Conservation (phyloP, 805 yeast species). For the Starmerella etchellsii region DNA sequence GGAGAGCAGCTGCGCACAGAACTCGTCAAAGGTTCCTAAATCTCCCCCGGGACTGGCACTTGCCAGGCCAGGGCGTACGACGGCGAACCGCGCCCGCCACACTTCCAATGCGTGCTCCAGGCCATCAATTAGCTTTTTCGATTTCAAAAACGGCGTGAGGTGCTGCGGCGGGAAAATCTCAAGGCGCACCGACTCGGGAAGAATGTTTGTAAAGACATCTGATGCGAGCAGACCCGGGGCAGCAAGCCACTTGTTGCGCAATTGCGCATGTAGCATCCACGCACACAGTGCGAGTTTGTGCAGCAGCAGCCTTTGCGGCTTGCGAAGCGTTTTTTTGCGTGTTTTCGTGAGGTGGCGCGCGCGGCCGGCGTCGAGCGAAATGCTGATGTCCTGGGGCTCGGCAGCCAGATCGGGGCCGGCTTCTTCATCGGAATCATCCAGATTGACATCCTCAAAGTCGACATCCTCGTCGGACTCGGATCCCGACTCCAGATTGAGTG, state of each 20-base stretch:
- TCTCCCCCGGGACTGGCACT: too few species aligned
- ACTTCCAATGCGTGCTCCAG: slow-evolving; percentile 49
- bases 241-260: slow-evolving; percentile 66
- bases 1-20: slow-evolving; percentile 32
- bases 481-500: slow-evolving; percentile 2
- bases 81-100: slow-evolving; percentile 46
- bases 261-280: slow-evolving; percentile 52
- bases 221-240: slow-evolving; percentile 31
- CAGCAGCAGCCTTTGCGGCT: slow-evolving; percentile 32
- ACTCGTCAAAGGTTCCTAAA: slow-evolving; percentile 30
- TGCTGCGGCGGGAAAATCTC: slow-evolving; percentile 40
- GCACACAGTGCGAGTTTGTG: slow-evolving; percentile 49
- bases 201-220: slow-evolving; percentile 30
- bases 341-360: slow-evolving; percentile 4
- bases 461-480: slow-evolving; percentile 14
- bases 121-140: slow-evolving; percentile 65
- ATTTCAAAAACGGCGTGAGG: slow-evolving; percentile 35
- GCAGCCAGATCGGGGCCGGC: not conserved
- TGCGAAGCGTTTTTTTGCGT: not conserved
- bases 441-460: slow-evolving; percentile 21
- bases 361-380: slow-evolving; percentile 7
- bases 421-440: slow-evolving; percentile 3
- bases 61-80: slow-evolving; percentile 30
- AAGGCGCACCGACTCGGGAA: slow-evolving; percentile 37
- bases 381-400: slow-evolving; percentile 2